Evolutionary conservation across 2,329 filamentous ascomycete genomes (phyloP).

Genomic region (Catunica adiposa): DNA sequence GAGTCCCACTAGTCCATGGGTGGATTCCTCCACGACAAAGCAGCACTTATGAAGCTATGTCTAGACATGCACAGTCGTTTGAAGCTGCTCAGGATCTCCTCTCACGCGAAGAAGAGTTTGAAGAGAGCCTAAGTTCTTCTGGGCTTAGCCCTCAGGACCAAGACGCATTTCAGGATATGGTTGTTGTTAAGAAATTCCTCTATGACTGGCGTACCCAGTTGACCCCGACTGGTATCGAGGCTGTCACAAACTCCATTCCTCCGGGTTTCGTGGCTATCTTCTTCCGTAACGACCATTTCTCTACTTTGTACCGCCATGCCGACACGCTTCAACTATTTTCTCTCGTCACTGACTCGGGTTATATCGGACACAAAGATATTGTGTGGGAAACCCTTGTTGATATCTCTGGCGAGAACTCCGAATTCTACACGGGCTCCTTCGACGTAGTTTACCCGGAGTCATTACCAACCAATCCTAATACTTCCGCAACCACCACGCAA

Average conservation of each 20-base stretch:
- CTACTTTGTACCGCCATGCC: conserved; percentile 80
- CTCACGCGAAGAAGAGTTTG: conserved; percentile 76
- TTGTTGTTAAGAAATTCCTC: conserved; percentile 73
- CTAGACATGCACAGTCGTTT: conserved; percentile 63
- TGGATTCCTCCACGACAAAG: conserved; percentile 65
- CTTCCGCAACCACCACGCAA: not conserved
- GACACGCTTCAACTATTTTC: conserved; percentile 58
- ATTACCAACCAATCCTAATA: not conserved
- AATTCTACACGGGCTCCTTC: conserved; percentile 85
- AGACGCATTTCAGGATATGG: conserved; percentile 63
- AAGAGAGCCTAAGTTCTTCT: conserved; percentile 46
- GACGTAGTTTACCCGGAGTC: conserved; percentile 45
- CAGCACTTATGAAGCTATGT: conserved; percentile 51
- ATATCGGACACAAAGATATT: conserved; percentile 71
- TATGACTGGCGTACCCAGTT: conserved; percentile 68
- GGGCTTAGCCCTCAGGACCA: conserved; percentile 60
- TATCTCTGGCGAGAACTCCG: conserved; percentile 64
- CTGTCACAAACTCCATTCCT: conserved; percentile 51
- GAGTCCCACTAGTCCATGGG: conserved; percentile 76
- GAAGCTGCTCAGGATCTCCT: conserved; percentile 84
- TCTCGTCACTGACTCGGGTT: conserved; percentile 85
- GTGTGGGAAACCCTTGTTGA: conserved; percentile 93
- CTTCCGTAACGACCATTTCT: conserved; percentile 95
- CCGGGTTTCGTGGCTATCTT: conserved; percentile 76
- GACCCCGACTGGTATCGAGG: conserved; percentile 62